Evolutionary conservation across 83 land plant species (phyloP).

Genomic region (Larix sibirica): DNA sequence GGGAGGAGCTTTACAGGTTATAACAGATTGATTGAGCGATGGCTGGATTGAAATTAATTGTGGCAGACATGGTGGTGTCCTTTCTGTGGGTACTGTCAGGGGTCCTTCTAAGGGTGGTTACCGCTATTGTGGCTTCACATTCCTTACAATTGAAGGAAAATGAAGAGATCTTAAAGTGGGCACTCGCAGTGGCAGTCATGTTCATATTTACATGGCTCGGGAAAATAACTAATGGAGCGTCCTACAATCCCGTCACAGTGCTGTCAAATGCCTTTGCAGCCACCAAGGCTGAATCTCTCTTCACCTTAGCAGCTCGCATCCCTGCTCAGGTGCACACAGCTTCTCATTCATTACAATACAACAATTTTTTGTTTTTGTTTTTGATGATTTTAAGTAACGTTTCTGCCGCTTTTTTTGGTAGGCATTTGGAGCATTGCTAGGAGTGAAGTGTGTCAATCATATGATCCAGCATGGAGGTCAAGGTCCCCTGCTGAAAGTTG

Average conservation of each 20-base stretch:
- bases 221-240: conserved; percentile 41
- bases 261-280: conserved; percentile 42
- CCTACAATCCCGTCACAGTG: conserved; percentile 65
- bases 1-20: too few relatives aligned
- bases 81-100: conserved; percentile 69
- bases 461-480: conserved; percentile 44
- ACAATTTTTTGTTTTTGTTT: not conserved
- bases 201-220: conserved; percentile 61
- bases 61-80: conserved; percentile 15
- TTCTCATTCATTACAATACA: not conserved
- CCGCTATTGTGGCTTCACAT: too few relatives aligned
- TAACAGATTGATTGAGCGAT: too few relatives aligned
- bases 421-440: conserved; percentile 47
- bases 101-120: conserved; percentile 30
- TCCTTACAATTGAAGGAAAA: not conserved
- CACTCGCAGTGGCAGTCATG: conserved; percentile 37
- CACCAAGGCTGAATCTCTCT: conserved; percentile 25
- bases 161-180: conserved; percentile 34
- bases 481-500: conserved; percentile 81
- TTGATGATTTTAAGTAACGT: too few relatives aligned
- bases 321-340: conserved; percentile 62
- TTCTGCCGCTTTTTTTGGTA: not conserved
- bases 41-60: not conserved
- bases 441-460: conserved; percentile 35
- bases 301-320: conserved; percentile 58